phyloP scores from a whole-genome alignment of 2,329 filamentous ascomycete species.

The Epichloe gansuensis region DNA sequence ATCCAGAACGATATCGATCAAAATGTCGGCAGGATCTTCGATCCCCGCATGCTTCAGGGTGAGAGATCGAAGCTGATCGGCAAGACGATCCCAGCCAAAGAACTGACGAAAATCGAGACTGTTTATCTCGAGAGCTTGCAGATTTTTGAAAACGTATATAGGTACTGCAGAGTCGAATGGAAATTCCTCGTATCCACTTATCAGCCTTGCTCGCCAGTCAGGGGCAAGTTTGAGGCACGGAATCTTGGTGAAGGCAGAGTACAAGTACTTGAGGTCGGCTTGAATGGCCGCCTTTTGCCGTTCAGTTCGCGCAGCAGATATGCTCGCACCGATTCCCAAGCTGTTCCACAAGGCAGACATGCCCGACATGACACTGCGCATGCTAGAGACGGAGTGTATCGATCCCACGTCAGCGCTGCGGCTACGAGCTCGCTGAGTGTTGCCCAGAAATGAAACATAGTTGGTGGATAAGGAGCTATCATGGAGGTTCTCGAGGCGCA shows the following conservation, averaged over 20 bases:
- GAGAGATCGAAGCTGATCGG: constrained; percentile 82
- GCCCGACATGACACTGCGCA: constrained; percentile 92
- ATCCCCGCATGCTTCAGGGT: constrained; percentile 79
- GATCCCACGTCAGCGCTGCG: constrained; percentile 76
- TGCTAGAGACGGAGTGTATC: constrained; percentile 89
- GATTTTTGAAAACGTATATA: constrained; percentile 92
- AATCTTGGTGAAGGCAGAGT: constrained; percentile 97
- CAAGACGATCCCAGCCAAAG: constrained; percentile 89
- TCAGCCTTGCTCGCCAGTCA: constrained; percentile 84
- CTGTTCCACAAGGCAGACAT: constrained; percentile 91
- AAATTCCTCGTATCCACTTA: constrained; percentile 91
- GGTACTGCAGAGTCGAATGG: constrained; percentile 96
- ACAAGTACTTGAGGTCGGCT: constrained; percentile 86
- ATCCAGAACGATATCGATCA: constrained; percentile 88
- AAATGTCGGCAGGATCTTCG: constrained; percentile 79
- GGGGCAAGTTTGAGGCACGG: constrained; percentile 80
- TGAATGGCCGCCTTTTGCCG: constrained; percentile 79
- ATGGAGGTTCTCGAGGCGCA: constrained; percentile 88
- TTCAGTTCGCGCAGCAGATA: constrained; percentile 71
- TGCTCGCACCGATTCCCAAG: constrained; percentile 70
- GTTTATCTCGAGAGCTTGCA: constrained; percentile 85
- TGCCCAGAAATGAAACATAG: constrained; percentile 90
- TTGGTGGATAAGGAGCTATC: constrained; percentile 75
- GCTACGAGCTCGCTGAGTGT: constrained; percentile 63
- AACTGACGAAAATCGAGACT: constrained; percentile 96